These are phyloP conservation scores for Rhizopogon vinicolor DNA, from an alignment of 768 basidiomycete species.

Conservation along the genomic window DNA sequence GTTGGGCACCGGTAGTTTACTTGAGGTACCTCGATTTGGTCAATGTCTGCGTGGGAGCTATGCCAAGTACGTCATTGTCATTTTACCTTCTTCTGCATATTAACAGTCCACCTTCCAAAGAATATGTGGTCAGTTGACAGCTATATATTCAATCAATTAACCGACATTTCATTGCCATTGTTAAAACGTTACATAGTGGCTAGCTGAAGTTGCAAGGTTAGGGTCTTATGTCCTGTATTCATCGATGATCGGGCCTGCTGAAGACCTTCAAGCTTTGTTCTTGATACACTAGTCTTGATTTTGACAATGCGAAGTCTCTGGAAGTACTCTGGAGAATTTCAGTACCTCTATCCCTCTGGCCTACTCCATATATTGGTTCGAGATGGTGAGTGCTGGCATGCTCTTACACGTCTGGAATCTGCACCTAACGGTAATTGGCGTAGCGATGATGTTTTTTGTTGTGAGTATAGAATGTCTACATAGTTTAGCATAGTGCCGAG, in stretches of 20 bases:
- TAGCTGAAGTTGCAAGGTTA: slow-evolving; percentile 3
- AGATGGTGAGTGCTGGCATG: slow-evolving; percentile 13
- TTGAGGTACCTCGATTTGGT: slow-evolving; percentile 8
- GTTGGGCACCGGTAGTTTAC: background rate
- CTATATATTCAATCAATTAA: background rate
- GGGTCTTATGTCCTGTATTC: background rate
- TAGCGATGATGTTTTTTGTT: slow-evolving; percentile 6
- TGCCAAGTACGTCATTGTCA: slow-evolving; percentile 8
- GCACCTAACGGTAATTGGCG: background rate
- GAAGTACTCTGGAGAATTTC: background rate
- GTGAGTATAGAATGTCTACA: background rate
- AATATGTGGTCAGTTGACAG: background rate
- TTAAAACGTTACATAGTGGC: slow-evolving; percentile 3
- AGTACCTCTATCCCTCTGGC: background rate
- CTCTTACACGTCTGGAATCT: background rate
- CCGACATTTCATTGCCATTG: background rate
- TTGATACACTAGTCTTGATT: slow-evolving; percentile 11
- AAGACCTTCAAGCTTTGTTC: slow-evolving; percentile 5
- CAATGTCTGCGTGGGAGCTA: slow-evolving; percentile 8
- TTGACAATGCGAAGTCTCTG: slow-evolving; percentile 4
- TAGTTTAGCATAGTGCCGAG: background rate
- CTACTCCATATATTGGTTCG: slow-evolving; percentile 14
- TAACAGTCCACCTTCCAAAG: background rate
- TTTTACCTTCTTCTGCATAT: background rate
- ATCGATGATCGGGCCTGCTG: background rate